Base-by-base conservation (phyloP, 129 eudicot species). In the Oenanthe sinensis region DNA sequence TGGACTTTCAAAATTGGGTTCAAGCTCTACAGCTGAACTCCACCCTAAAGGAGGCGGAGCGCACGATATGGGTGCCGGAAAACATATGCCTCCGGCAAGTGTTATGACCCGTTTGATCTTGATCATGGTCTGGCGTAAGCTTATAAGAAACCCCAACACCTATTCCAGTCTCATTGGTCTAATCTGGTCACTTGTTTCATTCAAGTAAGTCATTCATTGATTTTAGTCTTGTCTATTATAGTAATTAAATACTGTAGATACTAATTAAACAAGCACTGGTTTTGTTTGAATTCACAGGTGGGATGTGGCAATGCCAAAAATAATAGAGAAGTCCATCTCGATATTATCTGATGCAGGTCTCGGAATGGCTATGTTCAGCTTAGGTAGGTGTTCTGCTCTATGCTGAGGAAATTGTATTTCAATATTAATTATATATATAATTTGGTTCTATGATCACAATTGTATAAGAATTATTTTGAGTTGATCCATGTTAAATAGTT, bases 321-420 rank as follows among this genome's bases (percentile, higher is more conserved):
- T 95, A 70, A 71, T 95, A 54, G 87, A 83, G 71, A 79, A 88
- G 79, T 95, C 98, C 5, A 95, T 95, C 67, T 77, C 93, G 4
- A 91, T 95, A 67, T 87, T 95, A 74, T 95, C 98, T 37, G 94
- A 95, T 83, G 98, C 98, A 77, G 98, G 98, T 36, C 98, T 95
- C 75, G 98, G 98, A 69, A 94, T 94, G 98, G 97, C 98, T 43
- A 94, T 94, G 98, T 94, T 94, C 85, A 94, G 98, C 70, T 87
- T 95, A 81, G 98, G 98, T 95, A 40, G 77, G 96, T 72, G 24
- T 69, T 68, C 4, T 55, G 24, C 30, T 20, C 8, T 17, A 52
- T 52, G 7, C n/a, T 16, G 2, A 2, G 4, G 4, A 55, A 28
- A 60, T 30, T 22, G 22, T n/a, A 58, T 22, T 8, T 3, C n/a